phyloP scores from a whole-genome alignment of 2,329 filamentous ascomycete genomes.

The Alternaria dauci region DNA sequence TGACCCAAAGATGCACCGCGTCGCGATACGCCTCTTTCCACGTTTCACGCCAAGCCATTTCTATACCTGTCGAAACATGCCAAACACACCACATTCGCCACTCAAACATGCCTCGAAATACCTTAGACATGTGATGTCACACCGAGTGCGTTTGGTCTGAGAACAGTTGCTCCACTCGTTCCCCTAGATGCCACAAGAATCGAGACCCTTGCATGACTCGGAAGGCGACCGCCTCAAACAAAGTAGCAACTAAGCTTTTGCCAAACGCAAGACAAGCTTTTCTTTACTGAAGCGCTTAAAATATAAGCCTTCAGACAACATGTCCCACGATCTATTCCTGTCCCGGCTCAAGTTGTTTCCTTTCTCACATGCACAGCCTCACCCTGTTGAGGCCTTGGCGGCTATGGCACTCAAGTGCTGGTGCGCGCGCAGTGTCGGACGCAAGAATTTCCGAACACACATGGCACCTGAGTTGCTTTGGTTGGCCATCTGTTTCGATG shows the following conservation, averaged over 20 bases:
- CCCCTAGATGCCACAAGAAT: background rate
- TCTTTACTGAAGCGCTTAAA: background rate
- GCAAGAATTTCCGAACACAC: slow-evolving; percentile 18
- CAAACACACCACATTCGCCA: slow-evolving; percentile 3
- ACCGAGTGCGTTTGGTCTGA: background rate
- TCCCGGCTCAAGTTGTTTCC: background rate
- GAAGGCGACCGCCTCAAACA: background rate
- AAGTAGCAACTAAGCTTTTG: background rate
- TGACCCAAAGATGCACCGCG: background rate
- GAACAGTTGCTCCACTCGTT: background rate
- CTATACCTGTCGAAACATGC: slow-evolving; percentile 3
- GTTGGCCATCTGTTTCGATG: slow-evolving; percentile 23
- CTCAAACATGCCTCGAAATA: background rate
- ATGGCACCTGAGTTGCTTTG: slow-evolving; percentile 16
- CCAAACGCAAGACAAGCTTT: background rate
- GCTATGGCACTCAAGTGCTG: slow-evolving; percentile 10
- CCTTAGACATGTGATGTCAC: background rate
- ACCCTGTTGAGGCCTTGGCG: slow-evolving; percentile 7
- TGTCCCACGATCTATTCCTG: background rate
- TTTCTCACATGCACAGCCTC: slow-evolving; percentile 15
- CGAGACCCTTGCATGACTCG: background rate
- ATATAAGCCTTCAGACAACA: background rate
- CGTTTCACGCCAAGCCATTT: slow-evolving; percentile 9
- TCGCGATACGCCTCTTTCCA: background rate
- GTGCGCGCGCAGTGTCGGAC: slow-evolving; percentile 18